Evolutionary conservation across 768 basidiomycete genomes (phyloP).

Genomic region (Amanita jacksonii): DNA sequence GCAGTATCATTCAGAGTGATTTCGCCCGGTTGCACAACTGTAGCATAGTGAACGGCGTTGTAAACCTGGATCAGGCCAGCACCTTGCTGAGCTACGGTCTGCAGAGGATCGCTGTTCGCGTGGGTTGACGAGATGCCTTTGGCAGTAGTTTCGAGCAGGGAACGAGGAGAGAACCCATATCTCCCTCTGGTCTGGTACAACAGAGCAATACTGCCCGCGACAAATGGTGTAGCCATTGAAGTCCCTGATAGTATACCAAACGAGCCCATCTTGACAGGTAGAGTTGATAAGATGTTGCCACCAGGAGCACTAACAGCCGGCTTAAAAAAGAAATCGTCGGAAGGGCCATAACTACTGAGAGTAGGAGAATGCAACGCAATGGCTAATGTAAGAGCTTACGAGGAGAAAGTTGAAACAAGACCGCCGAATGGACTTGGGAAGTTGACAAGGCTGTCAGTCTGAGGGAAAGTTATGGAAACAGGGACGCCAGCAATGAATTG

Average conservation of each 20-base stretch:
- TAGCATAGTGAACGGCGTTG: constrained; percentile 40
- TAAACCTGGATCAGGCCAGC: constrained; percentile 50
- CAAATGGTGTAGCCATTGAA: constrained; percentile 35
- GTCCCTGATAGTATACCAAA: constrained; percentile 36
- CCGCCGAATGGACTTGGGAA: constrained; percentile 45
- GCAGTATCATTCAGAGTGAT: constrained; percentile 50
- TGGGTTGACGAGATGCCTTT: constrained; percentile 26
- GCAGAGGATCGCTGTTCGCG: constrained; percentile 32
- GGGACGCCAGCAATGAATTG: constrained; percentile 35
- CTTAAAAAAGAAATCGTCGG: constrained; percentile 50
- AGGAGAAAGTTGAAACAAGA: constrained; percentile 45
- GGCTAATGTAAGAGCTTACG: constrained; percentile 13
- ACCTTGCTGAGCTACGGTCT: constrained; percentile 43
- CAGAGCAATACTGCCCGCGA: constrained; percentile 34
- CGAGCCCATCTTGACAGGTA: constrained; percentile 29
- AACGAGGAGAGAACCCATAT: constrained; percentile 17
- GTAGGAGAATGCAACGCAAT: neutral
- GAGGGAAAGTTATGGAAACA: constrained; percentile 39
- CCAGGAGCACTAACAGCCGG: constrained; percentile 46
- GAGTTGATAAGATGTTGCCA: constrained; percentile 39
- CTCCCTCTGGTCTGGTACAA: constrained; percentile 31
- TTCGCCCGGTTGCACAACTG: constrained; percentile 38
- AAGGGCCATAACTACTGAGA: constrained; percentile 39
- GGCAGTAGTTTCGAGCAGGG: constrained; percentile 41
- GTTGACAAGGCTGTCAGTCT: constrained; percentile 29